Evolutionary conservation across 2,329 filamentous ascomycete species (phyloP).

Genomic region (Xylariales sp.): DNA sequence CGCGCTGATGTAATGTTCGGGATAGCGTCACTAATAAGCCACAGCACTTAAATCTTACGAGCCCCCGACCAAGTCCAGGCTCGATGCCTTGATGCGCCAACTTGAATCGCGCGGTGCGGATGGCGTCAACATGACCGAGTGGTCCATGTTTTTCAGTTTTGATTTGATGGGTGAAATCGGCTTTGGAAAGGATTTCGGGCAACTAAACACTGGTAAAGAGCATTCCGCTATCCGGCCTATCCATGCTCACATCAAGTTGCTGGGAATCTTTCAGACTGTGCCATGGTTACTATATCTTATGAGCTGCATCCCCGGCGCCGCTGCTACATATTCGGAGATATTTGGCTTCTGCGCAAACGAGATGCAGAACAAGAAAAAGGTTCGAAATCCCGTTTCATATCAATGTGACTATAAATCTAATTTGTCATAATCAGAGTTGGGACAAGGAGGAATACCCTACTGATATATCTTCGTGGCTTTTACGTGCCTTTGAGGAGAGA

Average conservation of each 20-base stretch:
- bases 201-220: conserved; percentile 15
- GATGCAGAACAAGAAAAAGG: conserved; percentile 26
- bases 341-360: conserved; percentile 22
- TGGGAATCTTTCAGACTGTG: conserved; percentile 26
- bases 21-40: too few species aligned
- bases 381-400: conserved; percentile 5
- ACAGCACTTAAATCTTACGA: too few species aligned
- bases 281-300: conserved; percentile 30
- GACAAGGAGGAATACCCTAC: conserved; percentile 20
- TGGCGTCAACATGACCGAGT: conserved; percentile 14
- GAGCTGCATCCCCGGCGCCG: conserved; percentile 22
- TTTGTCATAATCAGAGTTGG: conserved; percentile 16
- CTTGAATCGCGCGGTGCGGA: background rate
- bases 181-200: conserved; percentile 18
- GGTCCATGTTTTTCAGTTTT: conserved; percentile 19
- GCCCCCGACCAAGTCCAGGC: too few species aligned
- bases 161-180: conserved; percentile 20
- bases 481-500: conserved; percentile 31
- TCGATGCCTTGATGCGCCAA: background rate
- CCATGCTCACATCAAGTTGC: conserved; percentile 26
- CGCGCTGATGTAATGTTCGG: too few species aligned
- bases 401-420: too few species aligned
- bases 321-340: conserved; percentile 21
- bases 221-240: conserved; percentile 28
- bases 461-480: conserved; percentile 33